A percentile compares a stretch with the other conserved stretches of the same genome.
Evolutionary conservation across 495 filamentous ascomycete species (phyloP).

Genomic region (Saxophila tyrrhenica): DNA sequence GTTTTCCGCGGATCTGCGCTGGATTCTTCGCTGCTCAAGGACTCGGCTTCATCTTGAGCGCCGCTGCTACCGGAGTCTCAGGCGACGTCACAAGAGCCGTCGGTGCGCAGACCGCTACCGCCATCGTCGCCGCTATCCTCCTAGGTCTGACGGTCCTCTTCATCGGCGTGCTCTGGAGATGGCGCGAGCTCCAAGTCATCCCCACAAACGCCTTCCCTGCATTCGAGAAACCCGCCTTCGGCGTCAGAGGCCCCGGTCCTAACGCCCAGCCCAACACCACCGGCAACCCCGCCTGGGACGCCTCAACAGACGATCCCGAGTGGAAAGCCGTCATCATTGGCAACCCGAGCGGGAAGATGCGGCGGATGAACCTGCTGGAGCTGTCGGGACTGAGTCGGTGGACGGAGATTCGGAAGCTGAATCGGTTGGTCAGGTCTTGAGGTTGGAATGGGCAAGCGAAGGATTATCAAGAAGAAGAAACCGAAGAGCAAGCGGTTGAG

Average conservation of each 20-base stretch:
- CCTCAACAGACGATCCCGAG: conserved; percentile 41
- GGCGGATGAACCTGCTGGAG: conserved; percentile 56
- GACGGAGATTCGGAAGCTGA: conserved; percentile 59
- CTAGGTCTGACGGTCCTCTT: conserved; percentile 52
- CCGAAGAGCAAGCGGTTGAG: too few species aligned
- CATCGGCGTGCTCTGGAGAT: conserved; percentile 46
- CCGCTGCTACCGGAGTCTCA: conserved; percentile 50
- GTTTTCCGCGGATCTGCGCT: conserved; percentile 57
- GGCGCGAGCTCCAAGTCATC: conserved; percentile 54
- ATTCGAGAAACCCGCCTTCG: not conserved
- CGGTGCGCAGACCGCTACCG: conserved; percentile 54
- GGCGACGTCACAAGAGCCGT: conserved; percentile 48
- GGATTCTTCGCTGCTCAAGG: conserved; percentile 60
- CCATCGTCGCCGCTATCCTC: conserved; percentile 50
- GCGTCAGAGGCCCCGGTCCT: not conserved
- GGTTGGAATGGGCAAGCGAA: not conserved
- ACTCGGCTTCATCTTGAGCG: conserved; percentile 52
- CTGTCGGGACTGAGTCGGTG: conserved; percentile 51
- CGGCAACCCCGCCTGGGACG: conserved; percentile 24
- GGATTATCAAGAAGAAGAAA: not conserved
- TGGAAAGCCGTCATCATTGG: conserved; percentile 59
- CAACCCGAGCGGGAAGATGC: conserved; percentile 52
- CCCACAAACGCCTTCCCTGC: conserved; percentile 33
- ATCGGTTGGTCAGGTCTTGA: conserved; percentile 34
- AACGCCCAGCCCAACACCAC: conserved; percentile 29